Percentiles rank a stretch among this genome's conserved stretches.
Conservation (phyloP, 1,139 yeast species). For the Meyerozyma smithsonii region DNA sequence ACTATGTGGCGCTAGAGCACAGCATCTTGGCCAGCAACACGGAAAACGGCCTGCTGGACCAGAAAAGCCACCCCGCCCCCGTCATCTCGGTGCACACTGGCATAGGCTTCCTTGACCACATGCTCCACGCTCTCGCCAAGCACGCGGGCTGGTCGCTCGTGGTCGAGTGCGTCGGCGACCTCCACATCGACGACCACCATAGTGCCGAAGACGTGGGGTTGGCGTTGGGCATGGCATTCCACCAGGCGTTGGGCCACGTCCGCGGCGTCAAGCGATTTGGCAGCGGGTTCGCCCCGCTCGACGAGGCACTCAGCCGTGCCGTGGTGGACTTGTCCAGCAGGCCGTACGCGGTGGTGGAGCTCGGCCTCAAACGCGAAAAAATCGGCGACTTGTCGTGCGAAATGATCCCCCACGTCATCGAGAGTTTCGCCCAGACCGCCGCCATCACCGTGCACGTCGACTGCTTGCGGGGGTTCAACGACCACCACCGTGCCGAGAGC, state of each 20-base stretch:
- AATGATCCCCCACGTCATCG: conserved; percentile 95
- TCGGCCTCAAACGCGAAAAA: conserved; percentile 87
- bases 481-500: conserved; percentile 93
- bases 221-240: conserved; percentile 85
- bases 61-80: conserved; percentile 64
- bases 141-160: conserved; percentile 95
- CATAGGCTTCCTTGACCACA: conserved; percentile 91
- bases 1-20: conserved; percentile 54
- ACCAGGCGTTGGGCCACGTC: conserved; percentile 82
- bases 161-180: conserved; percentile 87
- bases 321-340: conserved; percentile 92
- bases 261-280: conserved; percentile 93
- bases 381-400: conserved; percentile 90
- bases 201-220: conserved; percentile 95
- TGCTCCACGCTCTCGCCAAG: conserved; percentile 95
- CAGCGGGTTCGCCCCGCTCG: conserved; percentile 91
- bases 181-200: conserved; percentile 96
- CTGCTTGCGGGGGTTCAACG: conserved; percentile 87
- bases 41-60: conserved; percentile 18
- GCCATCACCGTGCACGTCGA: conserved; percentile 90
- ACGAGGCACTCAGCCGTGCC: conserved; percentile 91
- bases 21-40: conserved; percentile 39
- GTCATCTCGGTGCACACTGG: conserved; percentile 82
- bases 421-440: conserved; percentile 91
- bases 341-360: conserved; percentile 85